Base-by-base conservation (phyloP, 805 yeast genomes). In the Zygosaccharomyces lentus region DNA sequence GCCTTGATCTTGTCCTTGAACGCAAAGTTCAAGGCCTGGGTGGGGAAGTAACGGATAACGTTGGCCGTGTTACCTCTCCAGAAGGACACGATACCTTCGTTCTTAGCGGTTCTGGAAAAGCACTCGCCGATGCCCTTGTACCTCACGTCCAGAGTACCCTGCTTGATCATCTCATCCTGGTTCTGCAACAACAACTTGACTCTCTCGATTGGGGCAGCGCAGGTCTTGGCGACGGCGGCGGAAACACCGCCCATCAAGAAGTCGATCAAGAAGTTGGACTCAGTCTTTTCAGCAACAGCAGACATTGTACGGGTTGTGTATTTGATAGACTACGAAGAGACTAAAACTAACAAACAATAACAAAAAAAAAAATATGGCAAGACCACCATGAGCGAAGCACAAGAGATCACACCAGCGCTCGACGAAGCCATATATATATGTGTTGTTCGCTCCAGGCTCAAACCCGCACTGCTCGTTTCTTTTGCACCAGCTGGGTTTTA, bases 1-100 rank as follows among this genome's bases (percentile, higher is more conserved):
- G 80, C 79, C 83, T 88, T 88, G 77, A 88, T 84, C 77, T 86
- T 84, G 73, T 88, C 96, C 78, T 87, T 88, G 88, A 88, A 88
- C 66, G 96, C 96, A 69, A 88, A 88, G 84, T 88, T 88, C 68
- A 88, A 79, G 62, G 96, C 96, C 76, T 88, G 96, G 71, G 96
- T 88, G 71, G 96, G 96, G 90, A 88, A 88, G 81, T 88, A 88
- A 78, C 96, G 84, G 77, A 88, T 82, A 68, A 88, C 96, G 76
- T 88, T 88, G 63, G 96, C 96, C 58, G 96, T 88, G 89, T 88
- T 88, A 79, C 96, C 96, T 82, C 96, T 82, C 96, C 96, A 88
- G 87, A 88, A 86, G 54, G 96, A 75, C 59, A 74, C 76, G 55
- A 84, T 64, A 78, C 96, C 96, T 76, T 88, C 96, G 58, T 83